These are phyloP conservation scores for Fusarium phyllophilum DNA, from an alignment of 2,329 filamentous ascomycete genomes.

Conservation along the genomic window DNA sequence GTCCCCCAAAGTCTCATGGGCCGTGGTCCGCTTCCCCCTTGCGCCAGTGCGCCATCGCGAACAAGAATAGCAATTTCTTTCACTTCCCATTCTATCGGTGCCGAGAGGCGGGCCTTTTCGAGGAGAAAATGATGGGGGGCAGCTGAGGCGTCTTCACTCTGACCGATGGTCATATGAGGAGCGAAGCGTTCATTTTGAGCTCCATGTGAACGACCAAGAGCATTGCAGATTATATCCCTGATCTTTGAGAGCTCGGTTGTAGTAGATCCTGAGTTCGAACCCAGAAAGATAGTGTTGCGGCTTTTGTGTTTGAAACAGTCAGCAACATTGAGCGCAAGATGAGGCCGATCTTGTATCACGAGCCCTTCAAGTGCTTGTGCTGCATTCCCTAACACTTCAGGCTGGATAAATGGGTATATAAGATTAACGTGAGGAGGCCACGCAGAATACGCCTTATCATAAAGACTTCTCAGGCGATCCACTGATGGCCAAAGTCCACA, in stretches of 20 bases:
- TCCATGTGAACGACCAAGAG: slow-evolving; percentile 46
- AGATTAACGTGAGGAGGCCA: slow-evolving; percentile 77
- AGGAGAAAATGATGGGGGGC: slow-evolving; percentile 62
- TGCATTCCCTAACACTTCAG: slow-evolving; percentile 57
- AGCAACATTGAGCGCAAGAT: slow-evolving; percentile 52
- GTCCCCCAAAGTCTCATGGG: slow-evolving; percentile 68
- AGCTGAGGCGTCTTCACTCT: slow-evolving; percentile 59
- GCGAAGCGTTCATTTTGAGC: slow-evolving; percentile 44
- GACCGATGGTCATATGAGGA: slow-evolving; percentile 69
- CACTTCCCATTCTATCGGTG: slow-evolving; percentile 59
- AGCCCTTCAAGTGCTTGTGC: slow-evolving; percentile 44
- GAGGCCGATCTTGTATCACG: slow-evolving; percentile 16
- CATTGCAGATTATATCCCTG: slow-evolving; percentile 48
- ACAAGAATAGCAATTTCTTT: slow-evolving; percentile 63
- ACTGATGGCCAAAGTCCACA: slow-evolving; percentile 57
- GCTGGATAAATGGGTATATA: slow-evolving; percentile 71
- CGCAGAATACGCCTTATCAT: slow-evolving; percentile 68
- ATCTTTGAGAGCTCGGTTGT: slow-evolving; percentile 47
- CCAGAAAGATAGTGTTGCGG: slow-evolving; percentile 61
- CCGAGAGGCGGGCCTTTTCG: slow-evolving; percentile 62
- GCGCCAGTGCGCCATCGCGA: slow-evolving; percentile 52
- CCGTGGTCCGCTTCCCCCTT: slow-evolving; percentile 46
- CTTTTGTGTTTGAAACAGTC: slow-evolving; percentile 61
- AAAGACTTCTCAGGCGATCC: slow-evolving; percentile 66
- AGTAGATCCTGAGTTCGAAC: slow-evolving; percentile 29